A percentile compares a stretch with the other conserved stretches of the same genome.
Evolutionary conservation across 1,284 basidiomycete species (phyloP).

Genomic region (Cryptococcus sp.): DNA sequence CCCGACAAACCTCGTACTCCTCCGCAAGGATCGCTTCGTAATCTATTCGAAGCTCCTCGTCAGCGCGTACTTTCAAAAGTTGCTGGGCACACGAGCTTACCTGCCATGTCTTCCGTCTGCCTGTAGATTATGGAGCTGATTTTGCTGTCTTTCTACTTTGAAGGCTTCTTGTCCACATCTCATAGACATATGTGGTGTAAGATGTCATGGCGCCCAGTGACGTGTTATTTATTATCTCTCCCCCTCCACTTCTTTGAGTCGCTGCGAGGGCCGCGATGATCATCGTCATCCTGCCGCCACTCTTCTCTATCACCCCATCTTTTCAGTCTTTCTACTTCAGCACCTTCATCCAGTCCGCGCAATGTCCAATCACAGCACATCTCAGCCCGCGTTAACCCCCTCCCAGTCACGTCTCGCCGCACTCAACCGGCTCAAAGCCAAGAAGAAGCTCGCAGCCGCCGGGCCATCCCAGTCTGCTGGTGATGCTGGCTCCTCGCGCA

Average conservation of each 20-base stretch:
- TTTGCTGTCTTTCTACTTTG: background rate
- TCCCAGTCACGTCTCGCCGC: conserved; percentile 46
- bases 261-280: background rate
- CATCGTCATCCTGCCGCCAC: background rate
- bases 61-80: too few species aligned
- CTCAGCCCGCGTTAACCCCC: conserved; percentile 24
- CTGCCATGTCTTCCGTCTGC: too few species aligned
- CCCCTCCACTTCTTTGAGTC: background rate
- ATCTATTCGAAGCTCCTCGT: conserved; percentile 27
- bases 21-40: conserved; percentile 58
- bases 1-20: conserved; percentile 72
- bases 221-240: background rate
- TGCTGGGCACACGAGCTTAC: too few species aligned
- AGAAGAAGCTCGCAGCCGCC: conserved; percentile 25
- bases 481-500: conserved; percentile 4
- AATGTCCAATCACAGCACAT: background rate
- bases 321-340: too few species aligned
- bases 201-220: background rate
- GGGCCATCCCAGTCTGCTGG: conserved; percentile 5
- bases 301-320: background rate
- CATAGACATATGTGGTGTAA: background rate
- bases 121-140: too few species aligned
- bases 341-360: too few species aligned
- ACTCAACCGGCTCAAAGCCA: conserved; percentile 49
- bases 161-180: background rate